Base-by-base conservation (phyloP, 495 filamentous ascomycete species). In the Platismatia glauca region DNA sequence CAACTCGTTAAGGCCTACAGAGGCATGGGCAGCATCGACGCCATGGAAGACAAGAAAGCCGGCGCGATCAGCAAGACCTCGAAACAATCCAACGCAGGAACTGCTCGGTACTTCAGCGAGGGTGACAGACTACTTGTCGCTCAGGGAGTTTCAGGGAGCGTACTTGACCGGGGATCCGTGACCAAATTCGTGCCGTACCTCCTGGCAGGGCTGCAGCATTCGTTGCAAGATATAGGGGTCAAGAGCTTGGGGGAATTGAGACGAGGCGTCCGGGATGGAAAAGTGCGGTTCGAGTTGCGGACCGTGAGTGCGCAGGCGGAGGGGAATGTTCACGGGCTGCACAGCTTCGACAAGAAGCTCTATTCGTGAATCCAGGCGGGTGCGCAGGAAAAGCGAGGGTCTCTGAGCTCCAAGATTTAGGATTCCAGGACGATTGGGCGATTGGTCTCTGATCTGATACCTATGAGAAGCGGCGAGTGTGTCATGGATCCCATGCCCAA, bases 331-430 rank as follows among this genome's bases (percentile, higher is more conserved):
- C 93, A 97, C 71, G 86, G 86, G 69, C 87, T 99, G 81, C 90
- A 97, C 77, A 94, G 88, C 74, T 97, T 94, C 74, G 95, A 96
- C 79, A 99, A 97, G 87, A 99, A 97, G 80, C 86, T 99, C 64
- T 98, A 96, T 75, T 89, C 91, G 64, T 96, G 87, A 73, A 31
- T 5, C 6, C 5, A 53, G 5, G 27, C 16, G 24, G 6, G 24
- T 31, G 29, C 12, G 16, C 27, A 15, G 48, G 24, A 52, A 31
- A 52, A 16, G 13, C 13, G 24, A 18, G 48, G 48, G 27, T 52
- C 0, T 8, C 5, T 29, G 44, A 6, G 44, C 7, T 7, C 24
- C 12, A 22, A n/a, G n/a, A 27, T 4, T 1, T 48, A 9, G 27
- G 12, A 27, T 48, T 48, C 15, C 22, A 7, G 22, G 44, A n/a